These are phyloP conservation scores for Pestalotiopsis sp. DNA, from an alignment of 2,329 filamentous ascomycete species.

Conservation along the genomic window DNA sequence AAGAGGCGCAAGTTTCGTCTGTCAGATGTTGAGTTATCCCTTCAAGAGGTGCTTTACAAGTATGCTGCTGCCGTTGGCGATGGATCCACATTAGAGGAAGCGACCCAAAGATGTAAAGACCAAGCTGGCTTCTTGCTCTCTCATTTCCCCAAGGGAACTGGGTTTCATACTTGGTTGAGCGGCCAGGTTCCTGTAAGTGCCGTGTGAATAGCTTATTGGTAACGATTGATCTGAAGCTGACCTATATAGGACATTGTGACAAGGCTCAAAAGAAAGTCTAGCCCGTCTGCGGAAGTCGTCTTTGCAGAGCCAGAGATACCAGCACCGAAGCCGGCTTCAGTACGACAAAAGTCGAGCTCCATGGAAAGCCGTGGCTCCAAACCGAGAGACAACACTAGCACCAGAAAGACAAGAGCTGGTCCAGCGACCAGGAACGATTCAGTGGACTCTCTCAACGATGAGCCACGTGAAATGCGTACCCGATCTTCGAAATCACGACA, in stretches of 20 bases:
- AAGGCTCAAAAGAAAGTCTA: constrained; percentile 19
- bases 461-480: constrained; percentile 7
- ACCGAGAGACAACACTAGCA: constrained; percentile 1
- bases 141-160: constrained; percentile 53
- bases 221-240: constrained; percentile 9
- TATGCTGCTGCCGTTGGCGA: constrained; percentile 57
- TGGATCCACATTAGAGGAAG: constrained; percentile 53
- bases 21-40: constrained; percentile 27
- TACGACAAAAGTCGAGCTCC: constrained; percentile 6
- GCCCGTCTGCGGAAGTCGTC: background rate
- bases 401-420: constrained; percentile 7
- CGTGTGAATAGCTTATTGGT: background rate
- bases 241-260: constrained; percentile 18
- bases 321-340: background rate
- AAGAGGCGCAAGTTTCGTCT: constrained; percentile 16
- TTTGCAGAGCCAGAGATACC: constrained; percentile 8
- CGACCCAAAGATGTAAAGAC: constrained; percentile 45
- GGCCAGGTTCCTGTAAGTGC: constrained; percentile 40
- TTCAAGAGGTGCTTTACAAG: constrained; percentile 39
- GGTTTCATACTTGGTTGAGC: constrained; percentile 52
- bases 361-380: constrained; percentile 1
- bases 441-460: constrained; percentile 10
- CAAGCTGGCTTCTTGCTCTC: constrained; percentile 55
- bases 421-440: background rate
- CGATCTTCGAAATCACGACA: constrained; percentile 1